Percentiles rank a stretch among this genome's conserved stretches.
These are phyloP conservation scores for Papilionanthe hybrid DNA, from an alignment of 116 monocot species.

Conservation along the genomic window DNA sequence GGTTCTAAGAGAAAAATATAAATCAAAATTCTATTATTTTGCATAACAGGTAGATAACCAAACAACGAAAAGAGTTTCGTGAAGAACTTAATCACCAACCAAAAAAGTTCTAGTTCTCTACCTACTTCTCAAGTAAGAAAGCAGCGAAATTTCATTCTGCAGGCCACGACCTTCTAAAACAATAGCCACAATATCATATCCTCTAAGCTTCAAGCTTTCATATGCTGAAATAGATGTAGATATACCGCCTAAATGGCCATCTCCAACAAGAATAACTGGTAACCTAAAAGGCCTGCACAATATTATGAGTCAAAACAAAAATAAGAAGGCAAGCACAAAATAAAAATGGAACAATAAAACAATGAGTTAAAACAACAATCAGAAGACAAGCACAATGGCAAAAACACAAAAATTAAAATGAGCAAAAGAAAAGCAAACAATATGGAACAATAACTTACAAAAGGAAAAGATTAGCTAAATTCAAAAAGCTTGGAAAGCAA, in stretches of 20 bases:
- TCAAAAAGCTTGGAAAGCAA: neutral
- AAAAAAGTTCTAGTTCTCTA: constrained; percentile 13
- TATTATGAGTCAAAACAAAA: constrained; percentile 6
- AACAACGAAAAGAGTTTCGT: too few species aligned
- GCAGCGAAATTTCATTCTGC: constrained; percentile 59
- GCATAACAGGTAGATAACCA: neutral
- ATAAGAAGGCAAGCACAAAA: neutral
- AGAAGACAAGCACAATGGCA: neutral
- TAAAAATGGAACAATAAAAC: too few species aligned
- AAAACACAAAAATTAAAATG: neutral
- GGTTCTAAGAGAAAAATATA: neutral
- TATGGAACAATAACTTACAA: neutral
- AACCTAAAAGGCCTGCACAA: constrained; percentile 73
- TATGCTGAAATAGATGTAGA: constrained; percentile 89
- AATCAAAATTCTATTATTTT: constrained; percentile 1
- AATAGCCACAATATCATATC: constrained; percentile 82
- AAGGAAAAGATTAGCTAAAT: constrained; percentile 2
- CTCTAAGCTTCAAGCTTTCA: constrained; percentile 79
- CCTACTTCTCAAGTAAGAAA: constrained; percentile 82
- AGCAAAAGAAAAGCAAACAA: neutral
- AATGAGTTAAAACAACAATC: too few species aligned
- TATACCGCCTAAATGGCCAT: constrained; percentile 88
- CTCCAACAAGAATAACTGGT: constrained; percentile 91
- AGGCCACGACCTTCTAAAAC: constrained; percentile 74
- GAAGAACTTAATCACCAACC: neutral